These are phyloP conservation scores for Linnemannia zychae DNA, from an alignment of 192 early-diverging fungal genomes.

Conservation along the genomic window DNA sequence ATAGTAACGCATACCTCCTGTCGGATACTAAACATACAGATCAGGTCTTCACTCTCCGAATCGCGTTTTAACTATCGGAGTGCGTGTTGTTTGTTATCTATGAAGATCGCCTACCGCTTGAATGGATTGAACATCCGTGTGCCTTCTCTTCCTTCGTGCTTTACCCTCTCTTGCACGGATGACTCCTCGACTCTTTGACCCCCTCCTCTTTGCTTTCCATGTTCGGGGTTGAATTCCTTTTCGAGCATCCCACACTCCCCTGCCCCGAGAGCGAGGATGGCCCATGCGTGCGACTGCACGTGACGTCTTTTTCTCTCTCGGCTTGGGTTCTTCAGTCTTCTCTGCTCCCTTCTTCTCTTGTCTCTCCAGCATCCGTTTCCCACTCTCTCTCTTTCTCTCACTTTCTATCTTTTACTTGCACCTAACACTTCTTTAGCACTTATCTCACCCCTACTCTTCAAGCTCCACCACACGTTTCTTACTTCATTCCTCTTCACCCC, in stretches of 20 bases:
- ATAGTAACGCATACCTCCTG: too few relatives aligned
- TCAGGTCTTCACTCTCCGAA: too few relatives aligned
- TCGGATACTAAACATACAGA: too few relatives aligned
- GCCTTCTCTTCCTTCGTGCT: background rate
- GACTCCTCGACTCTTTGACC: background rate
- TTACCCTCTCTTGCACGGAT: background rate
- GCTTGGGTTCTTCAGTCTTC: background rate
- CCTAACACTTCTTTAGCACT: too few relatives aligned
- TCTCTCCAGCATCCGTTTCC: background rate
- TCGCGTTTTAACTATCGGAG: too few relatives aligned
- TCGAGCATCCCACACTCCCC: background rate
- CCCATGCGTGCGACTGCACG: background rate
- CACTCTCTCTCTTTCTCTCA: background rate
- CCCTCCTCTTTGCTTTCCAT: background rate
- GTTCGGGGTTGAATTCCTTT: constrained; percentile 9
- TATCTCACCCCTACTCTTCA: too few relatives aligned
- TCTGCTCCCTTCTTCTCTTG: background rate
- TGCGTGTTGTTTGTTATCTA: too few relatives aligned
- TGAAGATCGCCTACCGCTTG: too few relatives aligned
- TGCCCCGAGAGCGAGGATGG: background rate
- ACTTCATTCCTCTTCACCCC: too few relatives aligned
- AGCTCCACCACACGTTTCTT: too few relatives aligned
- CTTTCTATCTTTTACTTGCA: background rate
- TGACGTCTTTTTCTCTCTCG: background rate
- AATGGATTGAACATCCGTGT: too few relatives aligned